Conservation (phyloP, 352 stramenopile species). For the Bremia lactucae region DNA sequence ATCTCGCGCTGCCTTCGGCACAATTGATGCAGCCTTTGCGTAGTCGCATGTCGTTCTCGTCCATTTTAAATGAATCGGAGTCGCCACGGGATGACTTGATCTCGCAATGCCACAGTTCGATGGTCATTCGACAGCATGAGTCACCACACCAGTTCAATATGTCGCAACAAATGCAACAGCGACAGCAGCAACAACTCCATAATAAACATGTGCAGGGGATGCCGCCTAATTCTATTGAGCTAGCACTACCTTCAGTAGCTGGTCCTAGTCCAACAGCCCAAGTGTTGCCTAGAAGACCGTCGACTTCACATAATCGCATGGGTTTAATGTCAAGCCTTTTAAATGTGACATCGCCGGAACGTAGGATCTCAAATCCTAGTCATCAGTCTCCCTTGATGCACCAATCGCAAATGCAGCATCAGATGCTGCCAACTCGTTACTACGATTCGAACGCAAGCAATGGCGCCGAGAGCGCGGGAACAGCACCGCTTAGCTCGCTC, state of each 20-base stretch:
- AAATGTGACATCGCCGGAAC: constrained; percentile 59
- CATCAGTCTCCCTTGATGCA: constrained; percentile 38
- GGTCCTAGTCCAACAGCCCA: constrained; percentile 46
- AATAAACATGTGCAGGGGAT: constrained; percentile 15
- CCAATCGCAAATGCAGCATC: constrained; percentile 25
- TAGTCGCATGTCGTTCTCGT: constrained; percentile 86
- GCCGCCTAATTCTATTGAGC: constrained; percentile 14
- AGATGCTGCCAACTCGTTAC: constrained; percentile 26
- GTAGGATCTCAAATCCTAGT: constrained; percentile 20
- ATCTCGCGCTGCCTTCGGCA: constrained; percentile 10
- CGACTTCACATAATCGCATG: constrained; percentile 39
- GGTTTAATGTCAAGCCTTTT: constrained; percentile 71
- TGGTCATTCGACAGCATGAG: constrained; percentile 32
- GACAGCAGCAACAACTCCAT: constrained; percentile 16
- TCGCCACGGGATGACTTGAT: constrained; percentile 44
- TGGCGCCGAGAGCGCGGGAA: constrained; percentile 3
- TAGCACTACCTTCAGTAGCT: constrained; percentile 16
- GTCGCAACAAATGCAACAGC: constrained; percentile 5
- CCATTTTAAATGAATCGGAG: constrained; percentile 80
- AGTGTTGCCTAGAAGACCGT: constrained; percentile 33
- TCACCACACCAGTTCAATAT: constrained; percentile 19
- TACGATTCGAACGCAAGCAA: constrained; percentile 20
- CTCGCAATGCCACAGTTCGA: constrained; percentile 22
- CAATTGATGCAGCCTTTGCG: constrained; percentile 19
- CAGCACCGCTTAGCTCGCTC: constrained; percentile 12